Evolutionary conservation across 495 filamentous ascomycete species (phyloP), one percentile per base, ranked within the genome.

Genomic region (Pseudomonodictys pantanalensis): DNA sequence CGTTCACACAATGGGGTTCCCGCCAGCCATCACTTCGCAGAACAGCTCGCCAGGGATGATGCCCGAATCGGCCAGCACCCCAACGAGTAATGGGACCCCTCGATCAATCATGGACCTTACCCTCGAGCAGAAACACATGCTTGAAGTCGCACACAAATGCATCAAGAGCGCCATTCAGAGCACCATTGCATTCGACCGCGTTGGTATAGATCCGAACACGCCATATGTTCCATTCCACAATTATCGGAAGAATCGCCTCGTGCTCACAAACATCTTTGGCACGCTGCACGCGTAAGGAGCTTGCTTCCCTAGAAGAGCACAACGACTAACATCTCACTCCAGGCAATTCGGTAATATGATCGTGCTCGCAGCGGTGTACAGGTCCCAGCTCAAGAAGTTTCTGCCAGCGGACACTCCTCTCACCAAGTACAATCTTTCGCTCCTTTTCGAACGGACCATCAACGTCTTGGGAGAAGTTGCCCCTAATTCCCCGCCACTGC

Each of bases 341-440:
- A 96, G 92, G 9, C 93, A 97, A 91, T 98, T 95, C 73, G 93
- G 93, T 48, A 98, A 97, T 69, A 84, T 97, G 68, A 76, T 97
- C 41, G 88, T 92, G 5, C 83, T 98, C 1, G 83, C 89, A 20
- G 91, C 92, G 1, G 88, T 85, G 3, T 92, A 83, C 70, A 71
- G 73, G 71, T 81, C 85, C 73, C 77, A 72, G 29, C 80, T 91
- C 0, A 68, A 65, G 2, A 66, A 72, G 8, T 76, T 81, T 18
- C 77, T 92, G 42, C 67, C 78, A 8, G 68, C 68, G 45, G 67
- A 78, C 28, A 41, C 29, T 24, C 67, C 68, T 2, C 75, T 95
- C 2, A 76, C 64, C 24, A 66, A 68, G 22, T 15, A 3, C 12
- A 48, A 23, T 35, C 12, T 67, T 28, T 33, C 44, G 10, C 11